phyloP scores from a whole-genome alignment of 768 basidiomycete genomes.

The Exidia glandulosa region DNA sequence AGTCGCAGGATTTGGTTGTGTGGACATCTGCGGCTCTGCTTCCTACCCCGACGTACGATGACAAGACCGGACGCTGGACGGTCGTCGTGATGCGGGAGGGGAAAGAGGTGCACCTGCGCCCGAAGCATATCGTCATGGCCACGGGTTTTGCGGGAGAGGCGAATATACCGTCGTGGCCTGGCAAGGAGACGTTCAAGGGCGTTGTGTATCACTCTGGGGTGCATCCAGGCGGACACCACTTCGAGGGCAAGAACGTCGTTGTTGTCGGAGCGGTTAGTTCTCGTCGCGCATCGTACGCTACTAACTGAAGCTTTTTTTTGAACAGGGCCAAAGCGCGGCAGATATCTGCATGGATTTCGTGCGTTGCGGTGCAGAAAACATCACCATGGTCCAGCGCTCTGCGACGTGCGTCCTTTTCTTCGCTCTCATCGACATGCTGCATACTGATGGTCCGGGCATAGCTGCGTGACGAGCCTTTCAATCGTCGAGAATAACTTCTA shows the following conservation, averaged over 20 bases:
- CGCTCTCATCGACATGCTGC: conserved; percentile 10
- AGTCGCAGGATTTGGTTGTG: conserved; percentile 30
- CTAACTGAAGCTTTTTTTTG: background rate
- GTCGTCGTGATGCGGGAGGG: conserved; percentile 23
- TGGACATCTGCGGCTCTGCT: conserved; percentile 29
- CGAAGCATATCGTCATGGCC: conserved; percentile 30
- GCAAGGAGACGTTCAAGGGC: conserved; percentile 22
- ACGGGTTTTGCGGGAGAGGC: conserved; percentile 27
- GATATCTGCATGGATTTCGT: conserved; percentile 30
- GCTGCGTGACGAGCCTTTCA: conserved; percentile 5
- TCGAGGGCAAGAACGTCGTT: conserved; percentile 24
- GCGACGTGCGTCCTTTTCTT: conserved; percentile 23
- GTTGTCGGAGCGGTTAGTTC: conserved; percentile 33
- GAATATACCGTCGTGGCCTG: conserved; percentile 18
- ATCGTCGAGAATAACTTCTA: conserved; percentile 6
- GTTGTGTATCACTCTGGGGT: conserved; percentile 21
- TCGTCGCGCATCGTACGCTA: background rate
- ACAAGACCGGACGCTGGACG: conserved; percentile 21
- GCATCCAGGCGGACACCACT: conserved; percentile 19
- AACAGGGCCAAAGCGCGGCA: conserved; percentile 13
- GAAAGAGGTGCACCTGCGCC: conserved; percentile 19
- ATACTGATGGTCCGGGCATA: conserved; percentile 11
- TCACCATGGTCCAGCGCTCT: conserved; percentile 35
- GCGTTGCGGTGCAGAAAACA: conserved; percentile 19
- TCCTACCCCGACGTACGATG: conserved; percentile 25